These are phyloP conservation scores for Fusarium nodosum DNA, from an alignment of 2,329 filamentous ascomycete genomes.

Conservation along the genomic window DNA sequence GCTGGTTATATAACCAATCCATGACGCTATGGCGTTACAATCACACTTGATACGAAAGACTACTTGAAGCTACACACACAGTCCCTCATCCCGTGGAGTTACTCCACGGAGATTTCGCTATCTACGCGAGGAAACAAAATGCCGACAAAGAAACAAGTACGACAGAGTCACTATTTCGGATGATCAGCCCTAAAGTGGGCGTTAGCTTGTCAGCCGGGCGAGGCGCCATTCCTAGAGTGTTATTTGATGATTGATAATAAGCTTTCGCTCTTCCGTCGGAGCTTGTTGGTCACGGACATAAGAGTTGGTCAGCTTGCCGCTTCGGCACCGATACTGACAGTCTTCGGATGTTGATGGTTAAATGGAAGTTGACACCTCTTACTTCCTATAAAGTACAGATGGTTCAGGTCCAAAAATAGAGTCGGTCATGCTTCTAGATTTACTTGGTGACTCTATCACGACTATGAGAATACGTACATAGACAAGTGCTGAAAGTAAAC, in stretches of 20 bases:
- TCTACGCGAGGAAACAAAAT: not conserved
- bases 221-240: not conserved
- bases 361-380: accelerated
- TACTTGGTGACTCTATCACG: not conserved
- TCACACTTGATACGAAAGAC: not conserved
- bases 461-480: not conserved
- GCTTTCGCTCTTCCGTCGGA: not conserved
- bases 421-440: too few relatives aligned
- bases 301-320: not conserved
- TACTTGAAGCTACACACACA: not conserved
- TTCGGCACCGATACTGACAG: not conserved
- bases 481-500: not conserved
- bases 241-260: not conserved
- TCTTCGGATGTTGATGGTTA: too few relatives aligned
- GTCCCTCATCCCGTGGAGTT: not conserved
- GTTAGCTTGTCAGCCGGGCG: not conserved
- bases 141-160: not conserved
- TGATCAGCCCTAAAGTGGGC: not conserved
- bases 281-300: not conserved
- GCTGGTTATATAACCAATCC: slow-evolving; percentile 4
- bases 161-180: not conserved
- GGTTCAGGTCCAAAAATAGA: not conserved
- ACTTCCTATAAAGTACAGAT: accelerated
- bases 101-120: not conserved
- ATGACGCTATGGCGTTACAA: slow-evolving; percentile 5